Conservation (phyloP, 2,329 filamentous ascomycete species). For the Neobulgaria alba region DNA sequence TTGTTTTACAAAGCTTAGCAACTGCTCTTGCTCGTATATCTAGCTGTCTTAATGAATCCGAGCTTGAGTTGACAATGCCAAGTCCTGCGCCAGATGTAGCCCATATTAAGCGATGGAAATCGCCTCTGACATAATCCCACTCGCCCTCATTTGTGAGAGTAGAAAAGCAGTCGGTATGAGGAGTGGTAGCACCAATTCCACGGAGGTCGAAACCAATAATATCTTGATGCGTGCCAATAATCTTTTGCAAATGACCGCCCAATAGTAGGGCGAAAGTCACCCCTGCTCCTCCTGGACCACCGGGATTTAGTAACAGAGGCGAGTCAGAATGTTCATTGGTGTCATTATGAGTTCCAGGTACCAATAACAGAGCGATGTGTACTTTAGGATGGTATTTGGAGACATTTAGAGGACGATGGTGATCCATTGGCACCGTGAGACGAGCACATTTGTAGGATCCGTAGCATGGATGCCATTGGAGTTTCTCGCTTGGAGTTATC, state of each 20-base stretch:
- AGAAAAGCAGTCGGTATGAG: conserved; percentile 43
- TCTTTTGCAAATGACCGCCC: conserved; percentile 28
- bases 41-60: conserved; percentile 37
- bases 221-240: conserved; percentile 35
- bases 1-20: conserved; percentile 34
- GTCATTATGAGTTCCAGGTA: conserved; percentile 16
- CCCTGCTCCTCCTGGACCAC: conserved; percentile 39
- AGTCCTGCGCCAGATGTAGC: conserved; percentile 15
- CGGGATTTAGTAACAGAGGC: conserved; percentile 38
- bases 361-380: conserved; percentile 21
- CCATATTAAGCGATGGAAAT: conserved; percentile 20
- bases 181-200: conserved; percentile 41
- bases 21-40: conserved; percentile 36
- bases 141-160: conserved; percentile 15
- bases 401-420: conserved; percentile 33
- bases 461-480: conserved; percentile 38
- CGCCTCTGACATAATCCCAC: conserved; percentile 33
- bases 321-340: conserved; percentile 29
- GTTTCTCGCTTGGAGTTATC: conserved; percentile 37
- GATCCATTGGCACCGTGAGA: conserved; percentile 40
- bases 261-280: conserved; percentile 22
- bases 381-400: conserved; percentile 24
- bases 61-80: conserved; percentile 38
- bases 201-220: conserved; percentile 42
- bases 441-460: conserved; percentile 32